These are phyloP conservation scores for Paraphoma chrysanthemicola DNA, from an alignment of 2,329 filamentous ascomycete genomes.

Conservation along the genomic window DNA sequence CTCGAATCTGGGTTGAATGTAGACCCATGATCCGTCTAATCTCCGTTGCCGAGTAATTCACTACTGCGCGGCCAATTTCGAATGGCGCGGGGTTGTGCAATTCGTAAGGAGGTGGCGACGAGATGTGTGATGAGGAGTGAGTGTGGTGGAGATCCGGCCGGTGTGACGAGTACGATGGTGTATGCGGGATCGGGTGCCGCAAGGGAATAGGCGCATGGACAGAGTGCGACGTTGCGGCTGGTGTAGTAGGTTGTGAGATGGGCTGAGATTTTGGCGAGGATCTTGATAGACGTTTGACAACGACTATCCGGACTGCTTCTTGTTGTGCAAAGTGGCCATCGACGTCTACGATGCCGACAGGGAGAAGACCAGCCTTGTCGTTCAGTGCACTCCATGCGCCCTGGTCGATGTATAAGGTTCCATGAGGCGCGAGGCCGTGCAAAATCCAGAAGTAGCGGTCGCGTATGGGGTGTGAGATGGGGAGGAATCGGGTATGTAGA, in stretches of 20 bases:
- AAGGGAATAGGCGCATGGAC: slow-evolving; percentile 27
- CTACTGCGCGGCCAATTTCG: slow-evolving; percentile 87
- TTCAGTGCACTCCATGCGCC: slow-evolving; percentile 82
- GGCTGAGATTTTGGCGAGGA: slow-evolving; percentile 9
- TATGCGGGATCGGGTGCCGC: slow-evolving; percentile 23
- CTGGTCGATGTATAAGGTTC: slow-evolving; percentile 90
- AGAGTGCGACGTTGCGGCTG: slow-evolving; percentile 21
- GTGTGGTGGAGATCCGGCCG: slow-evolving; percentile 8
- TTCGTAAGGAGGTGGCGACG: slow-evolving; percentile 35
- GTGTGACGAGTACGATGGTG: background rate
- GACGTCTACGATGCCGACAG: slow-evolving; percentile 88
- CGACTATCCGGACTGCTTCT: slow-evolving; percentile 86
- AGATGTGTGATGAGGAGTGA: slow-evolving; percentile 16
- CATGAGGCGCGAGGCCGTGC: slow-evolving; percentile 88
- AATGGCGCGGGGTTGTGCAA: slow-evolving; percentile 47
- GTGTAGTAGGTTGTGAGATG: slow-evolving; percentile 14
- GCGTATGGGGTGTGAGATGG: slow-evolving; percentile 81
- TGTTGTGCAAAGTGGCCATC: slow-evolving; percentile 89
- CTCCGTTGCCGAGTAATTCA: slow-evolving; percentile 90
- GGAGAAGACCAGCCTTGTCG: slow-evolving; percentile 85
- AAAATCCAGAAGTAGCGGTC: slow-evolving; percentile 98
- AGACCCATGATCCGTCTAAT: slow-evolving; percentile 84
- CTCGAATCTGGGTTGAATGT: slow-evolving; percentile 80
- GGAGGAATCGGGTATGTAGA: slow-evolving; percentile 91
- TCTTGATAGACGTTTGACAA: slow-evolving; percentile 67